Base-by-base conservation (phyloP, 2,329 filamentous ascomycete species). In the Emergomyces africanus region DNA sequence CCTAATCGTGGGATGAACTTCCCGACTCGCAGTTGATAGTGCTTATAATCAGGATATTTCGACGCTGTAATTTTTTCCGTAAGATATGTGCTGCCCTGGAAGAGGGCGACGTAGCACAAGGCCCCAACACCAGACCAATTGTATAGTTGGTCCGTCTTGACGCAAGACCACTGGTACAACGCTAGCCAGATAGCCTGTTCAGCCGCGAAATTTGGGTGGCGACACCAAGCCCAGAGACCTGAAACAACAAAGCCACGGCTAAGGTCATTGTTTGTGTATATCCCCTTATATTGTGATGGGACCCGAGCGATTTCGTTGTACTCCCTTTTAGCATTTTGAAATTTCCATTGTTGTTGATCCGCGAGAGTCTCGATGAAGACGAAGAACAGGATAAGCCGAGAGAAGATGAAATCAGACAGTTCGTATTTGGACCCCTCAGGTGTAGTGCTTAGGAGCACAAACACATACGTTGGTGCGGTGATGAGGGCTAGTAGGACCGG, bases 161-260 rank as follows among this genome's bases (percentile, higher is more conserved):
- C 87, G 72, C 88, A 92, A 64, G 82, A 84, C 94, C 92, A 99
- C 68, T 89, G 83, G 72, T 97, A 97, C 57, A 97, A 74, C 9
- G 84, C 77, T 58, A 95, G 79, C 94, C 94, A 99, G 66, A 97
- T 84, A 35, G 84, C 79, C 75, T 97, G 94, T 74, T 99, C 94
- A 5, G 89, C 89, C 5, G 88, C 84, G 69, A 97, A 99, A 73
- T 99, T 99, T 54, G 94, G 94, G 72, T 99, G 95, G 51, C 94
- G 83, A 66, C 87, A 92, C 77, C 86, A 90, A 0, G 85, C 86
- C 86, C 89, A 99, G 8, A 99, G 78, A 0, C 94, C 94, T 4
- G 80, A 83, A 9, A 89, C 87, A 64, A 88, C 80, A 74, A 99
- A 99, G 48, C 94, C 94, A 42, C 92, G 87, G 64, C 96, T 89